These are phyloP conservation scores for Leccinum fibrillosum DNA, from an alignment of 768 basidiomycete genomes.

Conservation along the genomic window DNA sequence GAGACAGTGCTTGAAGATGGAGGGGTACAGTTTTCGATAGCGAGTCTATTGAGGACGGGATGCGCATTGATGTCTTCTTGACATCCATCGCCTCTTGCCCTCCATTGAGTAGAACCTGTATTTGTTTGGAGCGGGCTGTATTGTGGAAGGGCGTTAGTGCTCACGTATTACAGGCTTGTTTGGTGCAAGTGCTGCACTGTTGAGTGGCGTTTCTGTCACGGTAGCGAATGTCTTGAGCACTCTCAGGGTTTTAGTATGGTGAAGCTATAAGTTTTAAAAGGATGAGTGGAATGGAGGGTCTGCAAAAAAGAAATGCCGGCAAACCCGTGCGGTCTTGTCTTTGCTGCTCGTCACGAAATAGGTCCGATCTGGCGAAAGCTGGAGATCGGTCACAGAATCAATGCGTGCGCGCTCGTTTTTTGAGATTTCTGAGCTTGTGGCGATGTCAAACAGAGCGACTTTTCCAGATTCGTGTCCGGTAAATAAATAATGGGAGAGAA, in stretches of 20 bases:
- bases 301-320: constrained; percentile 18
- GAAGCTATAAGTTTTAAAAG: constrained; percentile 48
- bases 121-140: background rate
- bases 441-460: constrained; percentile 85
- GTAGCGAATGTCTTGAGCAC: constrained; percentile 89
- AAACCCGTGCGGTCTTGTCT: constrained; percentile 91
- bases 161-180: constrained; percentile 70
- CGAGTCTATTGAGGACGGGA: no score
- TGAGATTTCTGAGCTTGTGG: constrained; percentile 77
- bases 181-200: constrained; percentile 87
- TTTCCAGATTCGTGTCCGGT: constrained; percentile 98
- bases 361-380: constrained; percentile 83
- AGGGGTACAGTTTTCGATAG: no score
- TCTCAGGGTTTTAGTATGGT: constrained; percentile 83
- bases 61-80: constrained; percentile 84
- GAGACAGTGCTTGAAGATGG: no score
- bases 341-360: constrained; percentile 97
- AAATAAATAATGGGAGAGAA: constrained; percentile 27
- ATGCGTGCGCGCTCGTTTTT: constrained; percentile 87
- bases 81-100: constrained; percentile 98
- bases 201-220: constrained; percentile 82
- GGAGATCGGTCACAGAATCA: constrained; percentile 88
- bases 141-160: constrained; percentile 15
- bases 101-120: constrained; percentile 84
- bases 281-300: background rate